Conservation (phyloP, 805 yeast genomes). For the Nakazawaea anatomiae region DNA sequence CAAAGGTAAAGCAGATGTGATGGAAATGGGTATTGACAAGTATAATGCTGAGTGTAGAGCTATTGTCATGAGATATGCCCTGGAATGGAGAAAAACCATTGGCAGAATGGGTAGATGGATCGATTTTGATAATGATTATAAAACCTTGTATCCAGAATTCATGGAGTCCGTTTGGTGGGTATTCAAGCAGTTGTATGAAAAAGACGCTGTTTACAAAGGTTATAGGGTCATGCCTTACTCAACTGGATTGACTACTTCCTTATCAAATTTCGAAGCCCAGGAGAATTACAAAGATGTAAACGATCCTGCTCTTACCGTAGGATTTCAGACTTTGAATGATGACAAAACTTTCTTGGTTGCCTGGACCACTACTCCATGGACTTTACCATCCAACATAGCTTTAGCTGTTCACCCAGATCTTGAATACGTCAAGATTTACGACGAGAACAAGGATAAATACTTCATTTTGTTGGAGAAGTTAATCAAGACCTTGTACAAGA, state of each 20-base stretch:
- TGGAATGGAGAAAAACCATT: conserved; percentile 89
- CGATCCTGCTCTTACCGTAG: conserved; percentile 94
- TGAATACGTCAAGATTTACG: conserved; percentile 88
- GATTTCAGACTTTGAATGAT: conserved; percentile 76
- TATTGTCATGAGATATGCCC: conserved; percentile 96
- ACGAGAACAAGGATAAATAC: conserved; percentile 77
- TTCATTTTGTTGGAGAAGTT: conserved; percentile 83
- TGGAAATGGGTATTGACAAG: conserved; percentile 88
- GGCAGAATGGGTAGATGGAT: conserved; percentile 98
- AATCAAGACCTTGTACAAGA: conserved; percentile 81
- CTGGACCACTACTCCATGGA: conserved; percentile 99
- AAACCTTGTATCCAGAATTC: conserved; percentile 89
- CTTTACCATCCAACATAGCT: conserved; percentile 90
- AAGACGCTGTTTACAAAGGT: conserved; percentile 90
- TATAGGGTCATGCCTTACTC: conserved; percentile 98
- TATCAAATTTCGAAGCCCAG: conserved; percentile 97
- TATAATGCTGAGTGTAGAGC: conserved; percentile 93
- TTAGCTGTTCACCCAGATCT: conserved; percentile 87
- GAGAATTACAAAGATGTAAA: conserved; percentile 95
- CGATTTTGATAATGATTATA: conserved; percentile 97
- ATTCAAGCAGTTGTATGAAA: conserved; percentile 79
- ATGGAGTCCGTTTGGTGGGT: conserved; percentile 99
- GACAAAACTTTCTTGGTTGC: conserved; percentile 84
- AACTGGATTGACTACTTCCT: conserved; percentile 93
- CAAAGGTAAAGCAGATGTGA: conserved; percentile 89